Evolutionary conservation across 768 basidiomycete genomes (phyloP), one percentile per base, ranked within the genome.

Genomic region (Tephrocybe rancida): DNA sequence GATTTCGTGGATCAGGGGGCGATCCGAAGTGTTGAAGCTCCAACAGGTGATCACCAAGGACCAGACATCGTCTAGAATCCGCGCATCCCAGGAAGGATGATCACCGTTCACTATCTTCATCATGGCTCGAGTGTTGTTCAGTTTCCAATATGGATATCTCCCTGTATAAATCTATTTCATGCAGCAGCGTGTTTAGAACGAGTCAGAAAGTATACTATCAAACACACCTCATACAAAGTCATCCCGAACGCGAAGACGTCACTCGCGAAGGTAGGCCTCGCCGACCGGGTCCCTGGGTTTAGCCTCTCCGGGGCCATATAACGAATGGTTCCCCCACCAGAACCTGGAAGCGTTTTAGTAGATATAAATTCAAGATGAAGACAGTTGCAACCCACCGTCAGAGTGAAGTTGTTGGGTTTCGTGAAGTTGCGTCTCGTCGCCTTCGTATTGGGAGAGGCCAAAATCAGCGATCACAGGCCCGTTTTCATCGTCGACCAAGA

Each of bases 231-330:
- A 25, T 56, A 52, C 11, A 56, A 37, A 19, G 52, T 41, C 50
- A 57, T 57, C 18, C 50, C 55, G n/a, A 52, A 57, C 2, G 50
- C 43, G 18, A 52, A 57, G 6, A 56, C 25, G 26, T 56, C 55
- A 19, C 55, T 56, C 3, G 50, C 10, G 22, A 52, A 56, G 6
- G 55, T 56, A 0, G 55, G 35, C 10, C 27, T 22, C 11, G 50
- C 32, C 16, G 55, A 56, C 10, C n/a, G 22, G 0, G 8, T 30
- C 14, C 30, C 49, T 19, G 55, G 49, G 13, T 14, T n/a, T 14
- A 56, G 45, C 9, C 55, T 32, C 26, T 56, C 55, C 18, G 55
- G 55, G 8, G 56, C 51, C 46, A 53, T 57, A 35, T 49, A 57
- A 14, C 51, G 51, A 11, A 32, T 0, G 3, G 56, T 57, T 13